These are phyloP conservation scores for Medicago arabica DNA, from an alignment of 306 rosid species.

Conservation along the genomic window DNA sequence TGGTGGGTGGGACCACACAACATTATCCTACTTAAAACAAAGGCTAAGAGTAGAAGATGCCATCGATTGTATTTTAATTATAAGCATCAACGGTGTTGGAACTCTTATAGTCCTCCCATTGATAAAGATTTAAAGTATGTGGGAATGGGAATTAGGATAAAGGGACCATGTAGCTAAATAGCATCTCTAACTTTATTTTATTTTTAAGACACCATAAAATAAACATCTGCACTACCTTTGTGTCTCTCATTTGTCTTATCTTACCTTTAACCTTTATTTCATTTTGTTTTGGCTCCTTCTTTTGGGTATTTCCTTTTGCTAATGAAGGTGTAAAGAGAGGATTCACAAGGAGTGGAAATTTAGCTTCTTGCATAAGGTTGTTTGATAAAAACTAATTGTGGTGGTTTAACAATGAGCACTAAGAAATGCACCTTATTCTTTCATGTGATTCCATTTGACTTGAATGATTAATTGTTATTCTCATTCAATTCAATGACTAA, in stretches of 20 bases:
- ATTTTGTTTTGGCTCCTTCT: constrained; percentile 29
- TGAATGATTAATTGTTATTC: constrained; percentile 27
- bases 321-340: constrained; percentile 17
- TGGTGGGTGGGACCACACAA: constrained; percentile 49
- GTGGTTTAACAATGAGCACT: constrained; percentile 20
- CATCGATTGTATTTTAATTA: constrained; percentile 25
- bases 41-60: constrained; percentile 42
- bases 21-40: constrained; percentile 29
- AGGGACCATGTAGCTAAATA: constrained; percentile 37
- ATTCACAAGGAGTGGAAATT: constrained; percentile 43
- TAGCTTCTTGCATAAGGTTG: constrained; percentile 41
- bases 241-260: constrained; percentile 42
- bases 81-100: constrained; percentile 32
- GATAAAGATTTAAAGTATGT: constrained; percentile 22
- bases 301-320: constrained; percentile 41
- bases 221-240: constrained; percentile 36
- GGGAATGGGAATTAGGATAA: constrained; percentile 51
- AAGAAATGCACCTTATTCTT: constrained; percentile 24
- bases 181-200: constrained; percentile 37
- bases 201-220: not conserved
- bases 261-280: constrained; percentile 28
- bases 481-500: constrained; percentile 5
- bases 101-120: constrained; percentile 43
- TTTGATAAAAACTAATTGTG: constrained; percentile 26
- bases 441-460: constrained; percentile 40